Evolutionary conservation across 495 filamentous ascomycete species (phyloP).

Genomic region (Friedmanniomyces simplex): DNA sequence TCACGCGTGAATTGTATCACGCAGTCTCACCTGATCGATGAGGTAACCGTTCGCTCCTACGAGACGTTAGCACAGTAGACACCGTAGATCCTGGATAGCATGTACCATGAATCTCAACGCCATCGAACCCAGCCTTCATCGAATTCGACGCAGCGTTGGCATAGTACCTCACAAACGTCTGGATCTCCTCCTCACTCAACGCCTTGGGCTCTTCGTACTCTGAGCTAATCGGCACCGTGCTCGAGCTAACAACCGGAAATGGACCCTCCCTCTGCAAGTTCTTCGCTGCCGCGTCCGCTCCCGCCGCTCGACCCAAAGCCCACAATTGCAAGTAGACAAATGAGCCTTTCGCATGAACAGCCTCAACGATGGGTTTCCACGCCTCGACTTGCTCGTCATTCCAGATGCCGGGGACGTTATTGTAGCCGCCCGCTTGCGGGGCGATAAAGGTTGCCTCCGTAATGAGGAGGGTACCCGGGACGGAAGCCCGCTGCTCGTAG

Average conservation of each 20-base stretch:
- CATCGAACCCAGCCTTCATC: conserved; percentile 62
- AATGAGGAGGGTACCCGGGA: conserved; percentile 51
- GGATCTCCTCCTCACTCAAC: conserved; percentile 49
- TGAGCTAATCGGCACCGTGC: conserved; percentile 33
- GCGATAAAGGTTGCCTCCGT: conserved; percentile 57
- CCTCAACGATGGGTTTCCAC: conserved; percentile 55
- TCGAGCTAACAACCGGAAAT: conserved; percentile 36
- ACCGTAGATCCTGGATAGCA: neutral
- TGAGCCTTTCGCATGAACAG: conserved; percentile 53
- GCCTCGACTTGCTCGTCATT: conserved; percentile 47
- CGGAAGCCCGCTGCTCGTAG: conserved; percentile 51
- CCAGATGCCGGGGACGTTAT: conserved; percentile 55
- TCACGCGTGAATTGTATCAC: neutral
- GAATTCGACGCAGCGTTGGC: conserved; percentile 52
- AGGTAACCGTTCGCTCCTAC: conserved; percentile 42
- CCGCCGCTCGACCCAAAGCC: conserved; percentile 52
- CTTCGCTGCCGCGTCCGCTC: conserved; percentile 31
- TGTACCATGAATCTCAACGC: conserved; percentile 54
- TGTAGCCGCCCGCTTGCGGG: conserved; percentile 40
- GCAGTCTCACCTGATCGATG: conserved; percentile 46
- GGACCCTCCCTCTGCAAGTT: conserved; percentile 33
- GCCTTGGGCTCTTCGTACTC: conserved; percentile 34
- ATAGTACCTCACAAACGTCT: conserved; percentile 45
- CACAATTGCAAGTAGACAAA: conserved; percentile 60
- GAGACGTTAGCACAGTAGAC: neutral